Base-by-base conservation (phyloP, 2,329 filamentous ascomycete species). In the Talaromyces sp. region DNA sequence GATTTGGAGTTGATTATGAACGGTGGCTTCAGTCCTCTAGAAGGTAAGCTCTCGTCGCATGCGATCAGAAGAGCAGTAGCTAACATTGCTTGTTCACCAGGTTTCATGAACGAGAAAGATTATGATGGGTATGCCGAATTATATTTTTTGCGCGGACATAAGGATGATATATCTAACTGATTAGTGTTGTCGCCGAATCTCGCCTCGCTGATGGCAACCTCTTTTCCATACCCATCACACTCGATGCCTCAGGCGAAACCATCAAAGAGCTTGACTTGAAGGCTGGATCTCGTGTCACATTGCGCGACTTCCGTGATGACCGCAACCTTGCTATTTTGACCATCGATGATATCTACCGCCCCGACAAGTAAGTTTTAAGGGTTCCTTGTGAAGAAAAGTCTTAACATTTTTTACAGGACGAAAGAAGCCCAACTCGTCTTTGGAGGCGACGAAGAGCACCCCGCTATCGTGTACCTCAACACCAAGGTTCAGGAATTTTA, bases 1-100 rank as follows among this genome's bases (percentile, higher is more conserved):
- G 95, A 99, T 85, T 86, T 99, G 71, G 95, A 99, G 82, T 83
- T 99, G 81, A 93, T 99, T 75, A 89, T 99, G 80, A 98, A 93
- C 80, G 95, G 95, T 78, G 95, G 95, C 70, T 99, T 99, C 84
- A 97, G 93, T 70, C 95, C 95, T 66, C 87, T 99, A 47, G 94
- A 99, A 87, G 95, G 93, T 96, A 74, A 69, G 88, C 85, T 50
- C 31, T 27, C 13, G 17, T 37, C 22, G 69, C 25, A 25, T 39
- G n/a, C 52, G 47, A 66, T 66, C 62, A 43, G 43, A 13, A 33
- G 9, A 19, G 25, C 37, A 19, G 45, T 59, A n/a, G 13, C 56
- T 59, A 15, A 59, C 10, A 31, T 7, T 33, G 11, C 33, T 22
- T 19, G 4, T 35, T 45, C 31, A 27, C 5, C 4, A 96, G 92